Conservation (phyloP, 2,329 filamentous ascomycete species). For the Aspergillus felis region DNA sequence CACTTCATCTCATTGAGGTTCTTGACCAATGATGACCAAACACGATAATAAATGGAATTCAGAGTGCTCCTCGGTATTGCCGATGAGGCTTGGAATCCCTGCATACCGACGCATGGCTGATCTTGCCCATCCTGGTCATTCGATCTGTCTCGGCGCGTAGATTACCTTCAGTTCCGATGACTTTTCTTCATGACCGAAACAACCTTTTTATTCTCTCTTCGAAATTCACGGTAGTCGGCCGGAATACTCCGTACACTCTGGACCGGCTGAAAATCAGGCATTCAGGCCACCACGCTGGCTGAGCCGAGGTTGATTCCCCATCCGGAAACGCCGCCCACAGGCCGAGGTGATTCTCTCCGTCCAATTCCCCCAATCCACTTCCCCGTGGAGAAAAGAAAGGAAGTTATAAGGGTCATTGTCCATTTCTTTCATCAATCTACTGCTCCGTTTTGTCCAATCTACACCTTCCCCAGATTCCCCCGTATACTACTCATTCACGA, state of each 20-base stretch:
- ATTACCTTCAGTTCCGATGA: background rate
- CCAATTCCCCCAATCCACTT: background rate
- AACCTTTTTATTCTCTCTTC: background rate
- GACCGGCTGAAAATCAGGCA: background rate
- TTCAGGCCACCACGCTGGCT: background rate
- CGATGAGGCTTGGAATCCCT: background rate
- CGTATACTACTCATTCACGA: slow-evolving; percentile 13
- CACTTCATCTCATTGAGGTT: too few species aligned
- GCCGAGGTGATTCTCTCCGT: background rate
- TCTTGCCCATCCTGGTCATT: background rate
- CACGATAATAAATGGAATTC: background rate
- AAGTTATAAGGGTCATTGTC: background rate
- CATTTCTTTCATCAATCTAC: slow-evolving; percentile 7
- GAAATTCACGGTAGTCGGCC: background rate
- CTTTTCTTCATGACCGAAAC: background rate
- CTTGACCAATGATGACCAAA: background rate
- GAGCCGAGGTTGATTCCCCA: background rate
- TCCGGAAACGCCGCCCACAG: background rate
- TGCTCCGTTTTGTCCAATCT: slow-evolving; percentile 2
- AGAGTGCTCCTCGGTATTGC: background rate
- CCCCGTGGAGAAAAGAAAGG: background rate
- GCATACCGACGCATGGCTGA: background rate
- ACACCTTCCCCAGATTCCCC: slow-evolving; percentile 1
- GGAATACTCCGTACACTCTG: background rate
- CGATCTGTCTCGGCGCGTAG: background rate